A percentile compares a stretch with the other conserved stretches of the same genome.
Conservation (phyloP, 106 monocot genomes). For the Gastrodia elata region DNA sequence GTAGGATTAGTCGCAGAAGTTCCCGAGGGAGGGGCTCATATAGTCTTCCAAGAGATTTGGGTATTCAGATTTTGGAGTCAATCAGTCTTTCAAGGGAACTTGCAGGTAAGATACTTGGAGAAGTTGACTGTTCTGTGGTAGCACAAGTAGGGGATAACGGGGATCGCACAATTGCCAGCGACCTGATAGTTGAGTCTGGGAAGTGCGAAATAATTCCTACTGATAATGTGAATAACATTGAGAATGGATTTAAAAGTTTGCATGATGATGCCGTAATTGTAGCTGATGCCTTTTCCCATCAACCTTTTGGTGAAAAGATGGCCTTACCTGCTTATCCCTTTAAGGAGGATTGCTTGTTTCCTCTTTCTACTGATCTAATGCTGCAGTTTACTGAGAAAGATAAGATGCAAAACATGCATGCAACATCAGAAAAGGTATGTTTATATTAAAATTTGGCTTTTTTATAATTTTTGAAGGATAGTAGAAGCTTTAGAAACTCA, state of each 20-base stretch:
- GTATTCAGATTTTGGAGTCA: constrained; percentile 31
- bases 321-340: constrained; percentile 12
- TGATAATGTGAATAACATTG: constrained; percentile 5
- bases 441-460: background rate
- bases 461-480: background rate
- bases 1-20: constrained; percentile 16
- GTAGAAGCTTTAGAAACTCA: background rate
- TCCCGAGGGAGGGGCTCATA: constrained; percentile 22
- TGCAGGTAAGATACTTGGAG: constrained; percentile 32
- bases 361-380: constrained; percentile 31
- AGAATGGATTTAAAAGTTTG: constrained; percentile 10
- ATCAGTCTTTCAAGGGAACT: constrained; percentile 36
- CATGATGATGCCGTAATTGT: constrained; percentile 11
- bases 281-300: background rate
- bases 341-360: constrained; percentile 7
- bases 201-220: background rate
- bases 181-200: constrained; percentile 5
- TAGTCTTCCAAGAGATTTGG: constrained; percentile 26
- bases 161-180: constrained; percentile 22
- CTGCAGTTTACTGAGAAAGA: constrained; percentile 17
- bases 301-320: background rate
- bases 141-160: constrained; percentile 58
- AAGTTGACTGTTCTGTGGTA: constrained; percentile 28
- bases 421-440: constrained; percentile 11
- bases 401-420: constrained; percentile 12